Percentiles rank a stretch among this genome's conserved stretches.
Evolutionary conservation across 257 asterid species (phyloP).

Genomic region (Nicotiana otophora): DNA sequence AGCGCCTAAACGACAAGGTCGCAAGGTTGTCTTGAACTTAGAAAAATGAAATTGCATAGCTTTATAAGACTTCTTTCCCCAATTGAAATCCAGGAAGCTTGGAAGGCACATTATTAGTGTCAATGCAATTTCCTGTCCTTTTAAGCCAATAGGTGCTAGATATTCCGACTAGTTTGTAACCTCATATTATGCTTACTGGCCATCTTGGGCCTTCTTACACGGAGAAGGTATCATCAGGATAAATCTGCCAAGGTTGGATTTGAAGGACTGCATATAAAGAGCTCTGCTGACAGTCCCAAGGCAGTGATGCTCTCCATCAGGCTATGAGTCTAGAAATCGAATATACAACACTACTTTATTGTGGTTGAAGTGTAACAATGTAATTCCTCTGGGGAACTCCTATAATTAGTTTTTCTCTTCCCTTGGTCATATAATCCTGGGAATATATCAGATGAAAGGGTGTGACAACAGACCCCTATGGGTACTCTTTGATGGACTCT

Average conservation of each 20-base stretch:
- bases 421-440: neutral
- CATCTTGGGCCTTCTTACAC: neutral
- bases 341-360: neutral
- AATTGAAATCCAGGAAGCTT: neutral
- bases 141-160: neutral
- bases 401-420: neutral
- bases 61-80: neutral
- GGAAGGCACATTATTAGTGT: neutral
- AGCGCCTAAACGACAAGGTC: neutral
- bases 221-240: neutral
- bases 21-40: neutral
- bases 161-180: neutral
- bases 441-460: conserved; percentile 1
- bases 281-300: neutral
- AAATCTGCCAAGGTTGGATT: neutral
- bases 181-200: neutral
- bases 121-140: neutral
- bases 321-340: neutral
- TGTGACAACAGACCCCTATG: neutral
- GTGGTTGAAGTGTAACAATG: neutral
- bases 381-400: neutral
- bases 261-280: neutral
- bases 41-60: neutral
- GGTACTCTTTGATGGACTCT: neutral
- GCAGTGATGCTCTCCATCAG: neutral